Evolutionary conservation across 768 basidiomycete genomes (phyloP), one percentile per base, ranked within the genome.

Genomic region (Russula earlei): DNA sequence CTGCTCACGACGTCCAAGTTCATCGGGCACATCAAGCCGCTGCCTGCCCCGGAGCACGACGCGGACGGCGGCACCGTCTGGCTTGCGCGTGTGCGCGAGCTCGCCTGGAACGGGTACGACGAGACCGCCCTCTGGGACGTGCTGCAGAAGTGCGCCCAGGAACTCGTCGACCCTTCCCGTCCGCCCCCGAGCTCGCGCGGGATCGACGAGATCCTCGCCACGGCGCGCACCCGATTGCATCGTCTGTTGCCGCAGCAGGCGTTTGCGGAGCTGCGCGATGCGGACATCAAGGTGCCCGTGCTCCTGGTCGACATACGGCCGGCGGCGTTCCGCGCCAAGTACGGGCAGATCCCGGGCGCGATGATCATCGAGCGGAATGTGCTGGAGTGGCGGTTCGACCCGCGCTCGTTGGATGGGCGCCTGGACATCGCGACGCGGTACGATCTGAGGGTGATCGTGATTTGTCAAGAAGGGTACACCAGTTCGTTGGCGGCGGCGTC

Each of bases 341-440:
- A 77, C 31, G 88, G 88, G 0, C 74, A 70, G 0, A 83, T 90
- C 52, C 74, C 73, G 8, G 85, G 87, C 0, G 77, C 86, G n/a
- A 69, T 89, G 53, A 70, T 85, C 52, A 77, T 90, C 55, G 87
- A 89, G 63, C 76, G 87, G 22, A 89, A 86, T 64, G 77, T 82
- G 5, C 74, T 91, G 51, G 88, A 91, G 67, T 88, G 86, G 85
- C 77, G 80, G 22, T 83, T 91, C 61, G 87, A 91, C 68, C 88
- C 87, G 4, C 74, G 85, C 53, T 75, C 71, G 61, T 45, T 49
- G 24, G 72, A 76, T 6, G 72, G 77, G 12, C 73, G 83, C 33
- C 69, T 90, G 51, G 69, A 77, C 1, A 81, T 89, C 60, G 87
- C 80, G 22, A 82, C 87, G 69, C 72, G 86, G 52, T 90, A 85